Percentiles rank a stretch among this genome's conserved stretches.
Evolutionary conservation across 2,329 filamentous ascomycete species (phyloP).

Genomic region (Aspergillus sp.): DNA sequence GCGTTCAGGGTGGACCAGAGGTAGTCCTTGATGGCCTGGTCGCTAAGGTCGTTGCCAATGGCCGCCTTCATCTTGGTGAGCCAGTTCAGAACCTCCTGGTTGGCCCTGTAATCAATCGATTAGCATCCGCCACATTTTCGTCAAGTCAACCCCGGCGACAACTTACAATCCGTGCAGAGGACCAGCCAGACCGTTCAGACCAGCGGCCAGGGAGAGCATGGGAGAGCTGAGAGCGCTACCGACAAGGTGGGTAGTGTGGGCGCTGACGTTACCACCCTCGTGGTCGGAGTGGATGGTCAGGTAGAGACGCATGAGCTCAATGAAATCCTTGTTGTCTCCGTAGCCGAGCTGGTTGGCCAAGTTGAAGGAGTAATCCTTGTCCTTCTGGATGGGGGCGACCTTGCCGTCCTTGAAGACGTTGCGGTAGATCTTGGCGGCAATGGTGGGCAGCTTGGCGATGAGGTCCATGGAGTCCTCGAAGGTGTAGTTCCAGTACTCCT

Average conservation of each 20-base stretch:
- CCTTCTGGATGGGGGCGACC: constrained; percentile 92
- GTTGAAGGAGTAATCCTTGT: constrained; percentile 99
- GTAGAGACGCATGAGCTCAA: constrained; percentile 98
- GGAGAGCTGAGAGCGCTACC: constrained; percentile 95
- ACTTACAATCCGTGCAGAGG: constrained; percentile 86
- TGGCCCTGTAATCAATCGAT: constrained; percentile 56
- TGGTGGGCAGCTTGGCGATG: constrained; percentile 98
- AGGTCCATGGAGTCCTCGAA: constrained; percentile 99
- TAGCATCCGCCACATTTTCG: constrained; percentile 12
- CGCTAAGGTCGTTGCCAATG: constrained; percentile 90
- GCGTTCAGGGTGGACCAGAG: constrained; percentile 96
- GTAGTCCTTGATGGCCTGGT: constrained; percentile 97
- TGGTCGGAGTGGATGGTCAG: constrained; percentile 99
- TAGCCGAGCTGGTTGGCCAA: constrained; percentile 99
- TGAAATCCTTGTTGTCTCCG: constrained; percentile 89
- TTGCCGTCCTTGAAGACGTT: constrained; percentile 99
- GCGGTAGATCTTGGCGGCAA: constrained; percentile 98
- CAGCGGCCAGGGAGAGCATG: constrained; percentile 92
- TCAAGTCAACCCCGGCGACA: neutral
- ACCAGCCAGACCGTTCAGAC: constrained; percentile 96
- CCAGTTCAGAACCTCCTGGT: constrained; percentile 99
- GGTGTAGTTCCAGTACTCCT: constrained; percentile 99
- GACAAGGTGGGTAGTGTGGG: constrained; percentile 97
- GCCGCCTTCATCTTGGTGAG: constrained; percentile 97
- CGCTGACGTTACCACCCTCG: constrained; percentile 98